Evolutionary conservation across 345 rosid genomes (phyloP).

Genomic region (Syzygium jambos): DNA sequence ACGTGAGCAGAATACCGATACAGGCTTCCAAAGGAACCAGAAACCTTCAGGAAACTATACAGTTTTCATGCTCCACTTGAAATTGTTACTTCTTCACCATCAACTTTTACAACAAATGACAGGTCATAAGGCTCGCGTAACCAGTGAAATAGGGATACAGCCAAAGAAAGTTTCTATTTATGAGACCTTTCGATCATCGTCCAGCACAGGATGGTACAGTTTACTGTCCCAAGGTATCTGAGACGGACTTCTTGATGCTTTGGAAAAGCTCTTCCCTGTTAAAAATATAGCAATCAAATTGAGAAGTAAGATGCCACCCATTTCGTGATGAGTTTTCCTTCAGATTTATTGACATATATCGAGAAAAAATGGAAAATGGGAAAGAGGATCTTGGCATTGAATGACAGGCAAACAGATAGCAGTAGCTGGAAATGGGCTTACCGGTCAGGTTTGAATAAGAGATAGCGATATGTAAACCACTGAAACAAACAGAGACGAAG

Average conservation of each 20-base stretch:
- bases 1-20: background rate
- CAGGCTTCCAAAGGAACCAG: background rate
- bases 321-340: background rate
- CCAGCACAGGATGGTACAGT: background rate
- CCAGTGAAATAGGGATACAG: background rate
- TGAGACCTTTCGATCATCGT: background rate
- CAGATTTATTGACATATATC: background rate
- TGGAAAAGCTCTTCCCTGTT: constrained; percentile 68
- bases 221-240: constrained; percentile 63
- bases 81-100: background rate
- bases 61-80: background rate
- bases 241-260: constrained; percentile 50
- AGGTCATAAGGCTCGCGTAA: background rate
- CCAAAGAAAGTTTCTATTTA: background rate
- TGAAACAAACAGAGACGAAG: constrained; percentile 17
- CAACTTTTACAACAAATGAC: background rate
- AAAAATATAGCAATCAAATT: background rate
- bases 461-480: constrained; percentile 94
- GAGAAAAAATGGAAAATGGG: background rate
- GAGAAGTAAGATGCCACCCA: background rate
- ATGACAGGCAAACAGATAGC: background rate
- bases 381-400: background rate
- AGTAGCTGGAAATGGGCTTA: constrained; percentile 12
- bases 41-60: background rate
- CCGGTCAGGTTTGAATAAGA: constrained; percentile 87